Base-by-base conservation (phyloP, 129 eudicot species). In the Helianthus tuberosus region DNA sequence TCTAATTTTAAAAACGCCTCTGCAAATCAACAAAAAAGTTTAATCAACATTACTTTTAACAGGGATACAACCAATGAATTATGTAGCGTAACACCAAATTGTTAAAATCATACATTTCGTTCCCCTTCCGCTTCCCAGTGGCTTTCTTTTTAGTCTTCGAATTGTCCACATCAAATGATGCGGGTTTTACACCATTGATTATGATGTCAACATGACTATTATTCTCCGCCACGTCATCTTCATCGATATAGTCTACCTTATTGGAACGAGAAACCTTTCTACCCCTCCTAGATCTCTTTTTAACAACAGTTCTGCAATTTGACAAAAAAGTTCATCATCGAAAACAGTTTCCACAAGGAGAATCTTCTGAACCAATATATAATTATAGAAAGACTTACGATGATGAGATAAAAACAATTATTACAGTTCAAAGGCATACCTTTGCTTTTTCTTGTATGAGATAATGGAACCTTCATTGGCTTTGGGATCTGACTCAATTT, bases 381-480 rank as follows among this genome's bases (percentile, higher is more conserved):
- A 43, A 47, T 58, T 48, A 54, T n/a, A 16, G 23, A 60, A 38
- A 29, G 5, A 38, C 25, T 55, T 27, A 29, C 8, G 6, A 64
- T 1, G 7, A 64, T 43, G 38, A 63, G 39, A 60, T 9, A 48
- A 43, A 27, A 25, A 39, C 35, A 35, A 11, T 5, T 49, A 5
- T 25, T 39, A 20, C n/a, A 50, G 36, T 10, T 35, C 4, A 50
- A 36, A 25, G 27, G 43, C 81, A 74, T 59, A 90, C 97, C 88
- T 82, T 72, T 67, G 71, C 54, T 63, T 79, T 83, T 44, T 81
- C 69, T 77, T 82, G 41, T 79, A 84, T 35, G 17, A 44, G 65
- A 75, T 64, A 44, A 52, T 58, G 64, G 58, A 57, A 36, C 46
- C 86, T 68, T 75, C 77, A 69, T 66, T 55, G 49, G 78, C 48